A percentile compares a stretch with the other conserved stretches of the same genome.
Evolutionary conservation across 2,329 filamentous ascomycete species (phyloP).

Genomic region (Phaeoacremonium minimum): DNA sequence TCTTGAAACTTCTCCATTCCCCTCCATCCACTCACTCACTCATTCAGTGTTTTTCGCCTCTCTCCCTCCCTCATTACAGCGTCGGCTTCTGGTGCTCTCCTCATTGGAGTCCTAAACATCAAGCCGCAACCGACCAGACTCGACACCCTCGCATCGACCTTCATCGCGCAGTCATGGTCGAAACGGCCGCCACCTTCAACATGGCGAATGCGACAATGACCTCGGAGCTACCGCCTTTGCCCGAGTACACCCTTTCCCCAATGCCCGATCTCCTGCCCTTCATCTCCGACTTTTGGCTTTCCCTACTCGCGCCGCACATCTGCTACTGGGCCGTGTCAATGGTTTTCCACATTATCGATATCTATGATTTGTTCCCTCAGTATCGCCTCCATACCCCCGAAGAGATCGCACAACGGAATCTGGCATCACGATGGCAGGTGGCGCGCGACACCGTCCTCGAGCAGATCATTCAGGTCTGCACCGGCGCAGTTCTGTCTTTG

Average conservation of each 20-base stretch:
- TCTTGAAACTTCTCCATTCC: slow-evolving; percentile 1
- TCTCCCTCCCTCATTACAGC: not conserved
- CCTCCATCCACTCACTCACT: not conserved
- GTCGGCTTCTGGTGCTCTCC: not conserved
- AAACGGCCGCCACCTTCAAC: slow-evolving; percentile 28
- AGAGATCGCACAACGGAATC: slow-evolving; percentile 83
- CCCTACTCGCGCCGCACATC: slow-evolving; percentile 70
- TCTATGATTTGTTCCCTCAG: slow-evolving; percentile 78
- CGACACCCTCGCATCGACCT: too few relatives aligned
- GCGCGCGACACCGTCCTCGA: slow-evolving; percentile 88
- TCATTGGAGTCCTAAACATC: too few relatives aligned
- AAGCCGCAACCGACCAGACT: too few relatives aligned
- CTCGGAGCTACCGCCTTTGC: slow-evolving; percentile 76
- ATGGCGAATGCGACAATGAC: slow-evolving; percentile 50
- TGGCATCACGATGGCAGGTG: slow-evolving; percentile 79
- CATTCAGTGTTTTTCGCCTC: not conserved
- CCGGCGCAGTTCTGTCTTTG: slow-evolving; percentile 62
- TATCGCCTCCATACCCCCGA: slow-evolving; percentile 94
- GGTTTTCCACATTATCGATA: slow-evolving; percentile 84
- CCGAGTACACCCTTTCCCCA: slow-evolving; percentile 69
- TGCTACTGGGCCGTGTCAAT: slow-evolving; percentile 87
- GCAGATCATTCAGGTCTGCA: slow-evolving; percentile 80
- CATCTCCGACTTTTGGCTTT: slow-evolving; percentile 76
- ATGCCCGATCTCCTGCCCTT: slow-evolving; percentile 70
- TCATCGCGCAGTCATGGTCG: slow-evolving; percentile 28